Base-by-base conservation (phyloP, 768 basidiomycete genomes). In the Termitomyces sp. region DNA sequence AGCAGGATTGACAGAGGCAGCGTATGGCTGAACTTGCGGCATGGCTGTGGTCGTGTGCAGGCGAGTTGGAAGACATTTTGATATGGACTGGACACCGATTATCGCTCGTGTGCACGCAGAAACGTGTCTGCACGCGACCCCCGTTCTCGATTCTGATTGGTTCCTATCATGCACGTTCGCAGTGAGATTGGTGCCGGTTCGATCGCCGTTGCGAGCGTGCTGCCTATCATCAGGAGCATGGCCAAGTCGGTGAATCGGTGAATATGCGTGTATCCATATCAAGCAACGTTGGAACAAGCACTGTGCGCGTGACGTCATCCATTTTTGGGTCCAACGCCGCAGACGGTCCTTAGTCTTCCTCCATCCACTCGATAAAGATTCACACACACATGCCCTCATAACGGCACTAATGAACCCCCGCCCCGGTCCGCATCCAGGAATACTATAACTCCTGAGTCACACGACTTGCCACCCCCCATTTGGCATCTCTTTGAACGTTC, bases 121-220 rank as follows among this genome's bases (percentile, higher is more conserved):
- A 74, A 74, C 73, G 72, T 73, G 69, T 60, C 59, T 63, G 71
- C 72, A 74, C 71, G 71, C 74, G 74, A 73, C 73, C 63, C n/a
- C 16, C 39, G 53, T 60, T 60, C 62, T 60, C 57, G 52, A 18
- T 61, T 61, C 50, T 71, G 71, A 75, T 73, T 74, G 73, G 73
- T 62, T 63, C 63, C 32, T 53, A 11, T 16, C 22, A 28, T 72
- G 63, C 74, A 75, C 74, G 74, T 75, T 75, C 67, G 71, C 32
- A 18, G 9, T 16, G 33, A 18, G 18, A n/a, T 32, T n/a, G n/a
- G 50, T 20, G 35, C 33, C 33, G 35, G 33, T 36, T 22, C 5
- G n/a, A 20, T 44, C 8, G 42, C 42, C 42, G 42, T 42, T 18
- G 18, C 8, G 42, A 42, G 42, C 42, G 42, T 44, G 42, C 42